Evolutionary conservation across 2,329 filamentous ascomycete species (phyloP).

Genomic region (Dactylellina haptotyla): DNA sequence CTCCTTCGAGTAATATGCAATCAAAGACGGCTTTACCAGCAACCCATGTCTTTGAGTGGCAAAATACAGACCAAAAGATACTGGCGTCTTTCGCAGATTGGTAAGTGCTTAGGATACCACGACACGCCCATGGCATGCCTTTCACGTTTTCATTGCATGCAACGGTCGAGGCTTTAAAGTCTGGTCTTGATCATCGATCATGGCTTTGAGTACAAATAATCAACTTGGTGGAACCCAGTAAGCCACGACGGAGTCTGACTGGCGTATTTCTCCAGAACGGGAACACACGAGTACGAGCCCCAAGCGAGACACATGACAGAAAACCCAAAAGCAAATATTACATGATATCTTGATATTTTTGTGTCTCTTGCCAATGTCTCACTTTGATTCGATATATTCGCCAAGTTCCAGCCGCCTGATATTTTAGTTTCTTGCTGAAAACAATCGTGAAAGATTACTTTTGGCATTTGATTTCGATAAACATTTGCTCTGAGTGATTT

Average conservation of each 20-base stretch:
- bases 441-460: no score
- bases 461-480: no score
- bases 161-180: conserved; percentile 13
- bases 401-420: conserved; percentile 26
- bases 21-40: no score
- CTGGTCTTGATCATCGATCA: not conserved
- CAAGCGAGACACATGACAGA: conserved; percentile 43
- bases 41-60: no score
- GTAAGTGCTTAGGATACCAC: conserved; percentile 22
- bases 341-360: not conserved
- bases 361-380: conserved; percentile 3
- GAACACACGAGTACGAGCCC: conserved; percentile 54
- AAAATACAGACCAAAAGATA: conserved; percentile 13
- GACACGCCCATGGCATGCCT: conserved; percentile 14
- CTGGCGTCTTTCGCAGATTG: not conserved
- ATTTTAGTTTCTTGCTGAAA: no score
- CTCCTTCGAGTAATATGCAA: no score
- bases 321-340: conserved; percentile 33
- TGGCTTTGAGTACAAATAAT: not conserved
- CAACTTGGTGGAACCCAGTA: conserved; percentile 19
- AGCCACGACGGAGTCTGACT: conserved; percentile 34
- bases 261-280: conserved; percentile 43
- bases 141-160: conserved; percentile 39
- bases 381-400: not conserved
- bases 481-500: conserved; percentile 40